Conservation (phyloP, 208 protist species). For the Vickermania spadyakhi region DNA sequence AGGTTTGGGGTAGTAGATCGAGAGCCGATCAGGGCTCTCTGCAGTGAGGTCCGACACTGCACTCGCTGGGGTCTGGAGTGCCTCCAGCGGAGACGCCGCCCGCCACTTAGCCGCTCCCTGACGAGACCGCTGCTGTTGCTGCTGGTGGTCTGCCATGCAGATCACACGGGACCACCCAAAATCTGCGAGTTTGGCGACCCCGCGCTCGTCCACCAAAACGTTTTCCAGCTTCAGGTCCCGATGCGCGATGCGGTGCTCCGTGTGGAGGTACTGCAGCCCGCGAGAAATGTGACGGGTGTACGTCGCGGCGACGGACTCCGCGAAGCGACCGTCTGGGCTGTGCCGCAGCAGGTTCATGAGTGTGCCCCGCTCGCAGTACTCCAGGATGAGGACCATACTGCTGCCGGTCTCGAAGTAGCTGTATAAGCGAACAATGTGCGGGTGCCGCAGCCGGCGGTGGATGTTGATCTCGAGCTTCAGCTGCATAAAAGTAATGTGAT, state of each 20-base stretch:
- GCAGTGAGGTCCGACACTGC: neutral
- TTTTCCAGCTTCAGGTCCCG: constrained; percentile 91
- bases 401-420: constrained; percentile 60
- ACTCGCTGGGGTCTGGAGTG: neutral
- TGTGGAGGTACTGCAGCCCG: constrained; percentile 72
- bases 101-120: neutral
- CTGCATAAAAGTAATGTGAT: constrained; percentile 27
- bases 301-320: constrained; percentile 37
- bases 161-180: constrained; percentile 95
- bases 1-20: neutral
- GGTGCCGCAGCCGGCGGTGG: constrained; percentile 68
- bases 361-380: constrained; percentile 63
- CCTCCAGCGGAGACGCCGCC: neutral
- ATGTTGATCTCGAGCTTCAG: constrained; percentile 78
- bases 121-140: neutral
- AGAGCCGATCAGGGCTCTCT: neutral
- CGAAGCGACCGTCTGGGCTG: constrained; percentile 15
- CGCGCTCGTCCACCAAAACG: constrained; percentile 59
- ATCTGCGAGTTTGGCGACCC: constrained; percentile 96
- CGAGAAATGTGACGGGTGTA: constrained; percentile 57
- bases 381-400: constrained; percentile 50
- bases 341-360: constrained; percentile 28
- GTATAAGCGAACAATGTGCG: constrained; percentile 72
- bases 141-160: neutral
- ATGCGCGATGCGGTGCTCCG: constrained; percentile 52